Evolutionary conservation across 2,329 filamentous ascomycete species (phyloP).

Genomic region (Xylaria sp.): DNA sequence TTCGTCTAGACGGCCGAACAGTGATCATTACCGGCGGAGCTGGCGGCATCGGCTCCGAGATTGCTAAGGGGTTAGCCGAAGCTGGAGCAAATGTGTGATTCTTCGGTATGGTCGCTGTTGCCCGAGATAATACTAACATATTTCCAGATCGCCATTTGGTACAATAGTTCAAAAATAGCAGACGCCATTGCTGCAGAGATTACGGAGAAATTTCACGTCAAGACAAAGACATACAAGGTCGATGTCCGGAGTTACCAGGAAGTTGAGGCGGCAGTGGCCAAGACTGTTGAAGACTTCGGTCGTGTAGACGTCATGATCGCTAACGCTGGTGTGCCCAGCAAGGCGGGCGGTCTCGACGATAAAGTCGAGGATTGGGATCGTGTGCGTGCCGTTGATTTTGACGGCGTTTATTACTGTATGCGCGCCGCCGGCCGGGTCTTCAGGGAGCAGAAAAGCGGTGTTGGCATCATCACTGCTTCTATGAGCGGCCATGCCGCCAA

Average conservation of each 20-base stretch:
- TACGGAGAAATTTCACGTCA: slow-evolving; percentile 37
- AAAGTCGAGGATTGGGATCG: slow-evolving; percentile 46
- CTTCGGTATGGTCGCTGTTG: neutral
- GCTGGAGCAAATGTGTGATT: slow-evolving; percentile 47
- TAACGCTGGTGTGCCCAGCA: slow-evolving; percentile 51
- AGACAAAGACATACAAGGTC: slow-evolving; percentile 33
- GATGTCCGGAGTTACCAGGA: slow-evolving; percentile 38
- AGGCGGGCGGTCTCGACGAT: slow-evolving; percentile 49
- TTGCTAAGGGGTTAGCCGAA: slow-evolving; percentile 51
- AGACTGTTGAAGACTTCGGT: slow-evolving; percentile 49
- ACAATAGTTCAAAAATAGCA: slow-evolving; percentile 36
- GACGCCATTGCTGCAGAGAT: slow-evolving; percentile 34
- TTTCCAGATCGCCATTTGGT: slow-evolving; percentile 41
- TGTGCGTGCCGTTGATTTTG: slow-evolving; percentile 48
- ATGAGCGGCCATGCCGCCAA: slow-evolving; percentile 49
- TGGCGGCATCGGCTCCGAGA: slow-evolving; percentile 51
- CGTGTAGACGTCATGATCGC: slow-evolving; percentile 51
- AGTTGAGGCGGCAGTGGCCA: slow-evolving; percentile 47
- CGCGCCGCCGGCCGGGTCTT: slow-evolving; percentile 50
- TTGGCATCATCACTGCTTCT: slow-evolving; percentile 50
- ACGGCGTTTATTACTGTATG: slow-evolving; percentile 51
- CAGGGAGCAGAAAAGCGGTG: slow-evolving; percentile 50
- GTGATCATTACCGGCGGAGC: slow-evolving; percentile 53
- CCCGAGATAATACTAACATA: neutral
- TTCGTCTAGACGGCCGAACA: slow-evolving; percentile 49